Base-by-base conservation (phyloP, 768 basidiomycete genomes). In the Leucocoprinus leucothites region DNA sequence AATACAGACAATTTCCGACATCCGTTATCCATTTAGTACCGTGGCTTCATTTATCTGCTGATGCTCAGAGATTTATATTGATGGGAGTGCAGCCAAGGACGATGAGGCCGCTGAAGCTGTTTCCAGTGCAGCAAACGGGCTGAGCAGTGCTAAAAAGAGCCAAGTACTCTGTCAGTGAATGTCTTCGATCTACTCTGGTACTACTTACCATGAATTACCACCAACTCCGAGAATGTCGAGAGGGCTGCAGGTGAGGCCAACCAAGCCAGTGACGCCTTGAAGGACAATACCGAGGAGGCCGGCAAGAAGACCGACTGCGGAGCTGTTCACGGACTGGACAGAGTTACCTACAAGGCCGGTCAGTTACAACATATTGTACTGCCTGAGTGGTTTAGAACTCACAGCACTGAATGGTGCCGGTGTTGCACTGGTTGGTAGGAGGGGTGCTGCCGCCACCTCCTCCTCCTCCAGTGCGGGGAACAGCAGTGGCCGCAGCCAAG, bases 71-170 rank as follows among this genome's bases (percentile, higher is more conserved):
- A 26, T 46, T 25, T 49, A 65, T 31, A 53, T 66, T 66, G 58
- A 69, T 58, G 49, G 67, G 67, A 40, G 51, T 60, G 61, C 67
- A 71, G 34, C 67, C 69, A 40, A 68, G 53, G 18, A 60, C 60
- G 47, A 70, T 52, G 55, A 71, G 43, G 11, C 67, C 69, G 48
- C 62, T 63, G 60, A 69, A 68, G 48, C 35, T 54, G 56, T 67
- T 67, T 38, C 56, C 49, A 25, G 61, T 58, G 67, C 67, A 71
- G 61, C 68, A 70, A 41, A 69, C 68, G 9, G 65, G 61, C 36
- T 68, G 64, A 9, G 60, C 58, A 26, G 50, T 41, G 60, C 66
- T 57, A 65, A 11, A 31, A 31, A 31, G n/a, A 28, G 7, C 8
- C 31, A 2, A 26, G 13, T 16, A n/a, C 28, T 24, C 24, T 46